Conservation (phyloP, 257 asterid species). For the Ajuga chamaepitys region DNA sequence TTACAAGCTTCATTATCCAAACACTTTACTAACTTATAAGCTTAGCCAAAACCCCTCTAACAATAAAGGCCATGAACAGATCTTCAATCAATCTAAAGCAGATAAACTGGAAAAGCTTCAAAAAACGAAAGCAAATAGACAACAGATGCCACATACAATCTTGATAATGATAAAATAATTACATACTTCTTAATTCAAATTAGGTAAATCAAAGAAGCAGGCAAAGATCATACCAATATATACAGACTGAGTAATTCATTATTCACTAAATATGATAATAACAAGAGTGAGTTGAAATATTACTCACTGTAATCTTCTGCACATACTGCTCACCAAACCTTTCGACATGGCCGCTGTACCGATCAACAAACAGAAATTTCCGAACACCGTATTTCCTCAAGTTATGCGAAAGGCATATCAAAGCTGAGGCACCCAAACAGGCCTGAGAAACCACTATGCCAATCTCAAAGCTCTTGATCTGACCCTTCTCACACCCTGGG, state of each 20-base stretch:
- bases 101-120: not conserved
- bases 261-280: not conserved
- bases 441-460: constrained; percentile 71
- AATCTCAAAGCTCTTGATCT: constrained; percentile 61
- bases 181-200: not conserved
- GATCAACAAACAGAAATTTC: constrained; percentile 79
- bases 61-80: not conserved
- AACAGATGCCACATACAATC: not conserved
- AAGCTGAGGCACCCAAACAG: constrained; percentile 56
- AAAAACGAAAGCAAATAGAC: not conserved
- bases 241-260: not conserved
- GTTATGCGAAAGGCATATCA: constrained; percentile 68
- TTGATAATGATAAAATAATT: not conserved
- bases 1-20: no score
- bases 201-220: not conserved
- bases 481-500: constrained; percentile 65
- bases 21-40: no score
- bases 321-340: constrained; percentile 53
- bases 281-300: constrained; percentile 12
- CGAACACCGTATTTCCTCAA: constrained; percentile 70
- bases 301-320: constrained; percentile 63
- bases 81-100: not conserved
- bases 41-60: not conserved
- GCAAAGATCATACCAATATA: not conserved
- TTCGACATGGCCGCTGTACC: constrained; percentile 63